Evolutionary conservation across 495 filamentous ascomycete genomes (phyloP).

Genomic region (Bathelium albidoporum): DNA sequence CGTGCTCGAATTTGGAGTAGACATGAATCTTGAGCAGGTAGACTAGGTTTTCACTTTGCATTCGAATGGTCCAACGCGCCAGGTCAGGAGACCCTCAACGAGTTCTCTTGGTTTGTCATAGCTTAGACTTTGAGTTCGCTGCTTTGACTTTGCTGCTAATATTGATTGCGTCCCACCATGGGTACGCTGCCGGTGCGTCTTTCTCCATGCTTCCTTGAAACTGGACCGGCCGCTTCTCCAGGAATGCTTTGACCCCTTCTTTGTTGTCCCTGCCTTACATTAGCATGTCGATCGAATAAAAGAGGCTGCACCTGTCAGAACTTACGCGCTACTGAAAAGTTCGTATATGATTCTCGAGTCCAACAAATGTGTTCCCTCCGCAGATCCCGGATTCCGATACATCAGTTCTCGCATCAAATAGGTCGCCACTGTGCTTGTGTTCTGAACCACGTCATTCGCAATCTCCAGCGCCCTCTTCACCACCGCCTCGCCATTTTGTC

Average conservation of each 20-base stretch:
- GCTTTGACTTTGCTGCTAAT: constrained; percentile 20
- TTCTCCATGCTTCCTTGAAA: constrained; percentile 44
- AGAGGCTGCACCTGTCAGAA: constrained; percentile 3
- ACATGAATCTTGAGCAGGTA: constrained; percentile 10
- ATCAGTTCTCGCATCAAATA: constrained; percentile 50
- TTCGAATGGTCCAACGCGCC: neutral
- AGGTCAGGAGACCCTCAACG: neutral
- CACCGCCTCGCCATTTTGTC: constrained; percentile 31
- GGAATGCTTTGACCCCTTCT: constrained; percentile 30
- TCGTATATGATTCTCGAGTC: constrained; percentile 48
- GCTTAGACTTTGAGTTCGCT: constrained; percentile 11
- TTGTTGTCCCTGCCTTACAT: constrained; percentile 27
- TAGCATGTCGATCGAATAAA: neutral
- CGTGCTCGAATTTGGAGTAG: constrained; percentile 59
- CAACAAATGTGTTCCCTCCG: constrained; percentile 49
- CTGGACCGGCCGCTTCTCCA: constrained; percentile 36
- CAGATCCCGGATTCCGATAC: constrained; percentile 44
- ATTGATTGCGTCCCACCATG: constrained; percentile 38
- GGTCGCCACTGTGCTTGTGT: constrained; percentile 45
- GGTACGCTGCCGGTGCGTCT: constrained; percentile 35
- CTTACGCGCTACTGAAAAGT: constrained; percentile 36
- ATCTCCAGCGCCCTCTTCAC: constrained; percentile 46
- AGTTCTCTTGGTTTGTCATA: neutral
- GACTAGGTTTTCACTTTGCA: neutral
- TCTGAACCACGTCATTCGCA: constrained; percentile 47